Percentiles rank a stretch among this genome's conserved stretches.
These are phyloP conservation scores for Penicillium alfredii DNA, from an alignment of 495 filamentous ascomycete genomes.

Conservation along the genomic window DNA sequence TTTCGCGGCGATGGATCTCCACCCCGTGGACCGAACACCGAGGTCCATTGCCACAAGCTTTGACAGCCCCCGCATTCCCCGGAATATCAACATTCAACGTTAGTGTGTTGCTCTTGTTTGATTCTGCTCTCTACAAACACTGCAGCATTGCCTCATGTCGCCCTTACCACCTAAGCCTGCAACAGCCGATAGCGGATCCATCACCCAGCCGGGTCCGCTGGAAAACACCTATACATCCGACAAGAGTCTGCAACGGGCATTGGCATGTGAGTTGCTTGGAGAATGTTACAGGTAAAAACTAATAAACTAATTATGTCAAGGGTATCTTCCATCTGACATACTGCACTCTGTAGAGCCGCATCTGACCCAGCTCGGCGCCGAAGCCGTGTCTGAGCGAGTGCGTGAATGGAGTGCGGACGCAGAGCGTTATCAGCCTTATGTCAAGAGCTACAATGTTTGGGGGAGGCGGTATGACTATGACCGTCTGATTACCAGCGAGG, in stretches of 20 bases:
- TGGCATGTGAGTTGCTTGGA: conserved; percentile 18
- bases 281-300: neutral
- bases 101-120: too few relatives aligned
- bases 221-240: conserved; percentile 33
- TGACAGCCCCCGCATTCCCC: conserved; percentile 1
- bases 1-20: conserved; percentile 6
- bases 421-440: conserved; percentile 32
- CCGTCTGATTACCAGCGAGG: conserved; percentile 35
- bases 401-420: conserved; percentile 34
- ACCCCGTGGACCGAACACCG: conserved; percentile 16
- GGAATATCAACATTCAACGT: too few relatives aligned
- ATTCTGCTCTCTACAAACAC: neutral
- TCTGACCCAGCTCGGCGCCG: conserved; percentile 25
- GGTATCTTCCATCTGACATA: conserved; percentile 25
- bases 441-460: conserved; percentile 37
- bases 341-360: conserved; percentile 17
- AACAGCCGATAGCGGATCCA: conserved; percentile 28
- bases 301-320: conserved; percentile 8
- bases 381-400: conserved; percentile 28
- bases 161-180: conserved; percentile 35
- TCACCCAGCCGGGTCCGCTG: conserved; percentile 24
- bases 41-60: conserved; percentile 13
- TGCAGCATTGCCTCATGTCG: conserved; percentile 23
- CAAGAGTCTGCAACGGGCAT: conserved; percentile 18
- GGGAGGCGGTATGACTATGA: conserved; percentile 35